Evolutionary conservation across 768 basidiomycete genomes (phyloP), one percentile per base, ranked within the genome.

Genomic region (Podaxis sp.): DNA sequence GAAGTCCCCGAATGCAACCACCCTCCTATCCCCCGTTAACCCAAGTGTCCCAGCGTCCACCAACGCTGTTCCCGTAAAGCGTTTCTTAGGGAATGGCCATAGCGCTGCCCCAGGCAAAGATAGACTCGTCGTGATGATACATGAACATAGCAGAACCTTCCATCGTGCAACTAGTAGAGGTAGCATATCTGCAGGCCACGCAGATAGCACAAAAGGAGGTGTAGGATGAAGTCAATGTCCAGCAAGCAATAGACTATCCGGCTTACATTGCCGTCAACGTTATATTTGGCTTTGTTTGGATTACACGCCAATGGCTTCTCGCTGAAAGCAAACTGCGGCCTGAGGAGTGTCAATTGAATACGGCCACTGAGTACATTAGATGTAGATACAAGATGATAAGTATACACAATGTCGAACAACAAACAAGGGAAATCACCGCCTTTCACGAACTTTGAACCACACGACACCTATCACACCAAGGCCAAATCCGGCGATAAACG

Each of bases 1-100:
- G 74, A 96, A 96, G 77, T 99, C 96, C 36, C 95, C 97, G 68
- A 93, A 92, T 7, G 95, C 96, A 64, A 93, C 82, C 19, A 97
- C 83, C 57, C 91, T 82, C 28, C 86, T 87, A 58, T 86, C 83
- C n/a, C 80, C 82, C 52, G 82, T 82, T 36, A 98, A 75, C 2
- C 95, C 96, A 73, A 96, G 79, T 1, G 87, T 76, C 7, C 95
- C 96, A 2, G 94, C 89, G 64, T 85, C 80, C 55, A 97, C 78
- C 57, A 98, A 81, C 0, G 89, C 83, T 69, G 95, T 96, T 58
- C 87, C 86, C 9, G 82, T 86, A 77, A 94, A 96, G 44, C 92
- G 82, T 72, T 95, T 93, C n/a, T 87, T 83, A 48, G 87, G 81
- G 75, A 95, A 95, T 0, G 95, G 95, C 95, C 95, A 96, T 19